Evolutionary conservation across 352 stramenopile species (phyloP).

Genomic region (Globisporangium cystogenes): DNA sequence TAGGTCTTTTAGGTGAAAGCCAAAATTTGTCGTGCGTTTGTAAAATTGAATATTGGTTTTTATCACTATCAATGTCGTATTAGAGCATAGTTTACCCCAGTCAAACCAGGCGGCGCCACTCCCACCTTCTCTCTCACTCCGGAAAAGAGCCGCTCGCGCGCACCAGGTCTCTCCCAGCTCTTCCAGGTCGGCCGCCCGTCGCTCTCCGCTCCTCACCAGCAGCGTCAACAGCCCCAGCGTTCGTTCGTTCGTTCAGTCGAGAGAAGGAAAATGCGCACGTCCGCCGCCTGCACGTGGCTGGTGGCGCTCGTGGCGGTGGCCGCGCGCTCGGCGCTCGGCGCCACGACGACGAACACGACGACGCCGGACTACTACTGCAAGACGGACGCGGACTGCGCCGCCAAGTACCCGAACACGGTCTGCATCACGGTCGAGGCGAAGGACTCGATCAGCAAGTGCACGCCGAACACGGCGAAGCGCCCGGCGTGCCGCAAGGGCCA

Average conservation of each 20-base stretch:
- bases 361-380: slow-evolving; percentile 45
- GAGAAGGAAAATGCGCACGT: slow-evolving; percentile 5
- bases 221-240: neutral
- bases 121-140: neutral
- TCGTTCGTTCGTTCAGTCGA: neutral
- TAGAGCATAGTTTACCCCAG: too few relatives aligned
- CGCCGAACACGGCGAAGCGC: slow-evolving; percentile 65
- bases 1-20: neutral
- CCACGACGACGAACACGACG: slow-evolving; percentile 4
- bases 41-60: neutral
- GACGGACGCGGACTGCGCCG: slow-evolving; percentile 60
- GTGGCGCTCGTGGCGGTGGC: slow-evolving; percentile 9
- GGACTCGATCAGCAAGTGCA: slow-evolving; percentile 74
- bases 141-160: neutral
- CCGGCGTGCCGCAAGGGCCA: slow-evolving; percentile 58
- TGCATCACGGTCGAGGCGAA: slow-evolving; percentile 80
- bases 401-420: slow-evolving; percentile 51
- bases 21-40: slow-evolving; percentile 2
- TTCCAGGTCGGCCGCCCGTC: too few relatives aligned
- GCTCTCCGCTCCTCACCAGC: too few relatives aligned
- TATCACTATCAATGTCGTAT: too few relatives aligned
- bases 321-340: slow-evolving; percentile 5
- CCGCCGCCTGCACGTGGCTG: slow-evolving; percentile 9
- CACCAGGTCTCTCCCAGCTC: neutral
- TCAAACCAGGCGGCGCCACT: too few relatives aligned